Evolutionary conservation across 1,284 basidiomycete genomes (phyloP).

Genomic region (Pisolithus thermaeus): DNA sequence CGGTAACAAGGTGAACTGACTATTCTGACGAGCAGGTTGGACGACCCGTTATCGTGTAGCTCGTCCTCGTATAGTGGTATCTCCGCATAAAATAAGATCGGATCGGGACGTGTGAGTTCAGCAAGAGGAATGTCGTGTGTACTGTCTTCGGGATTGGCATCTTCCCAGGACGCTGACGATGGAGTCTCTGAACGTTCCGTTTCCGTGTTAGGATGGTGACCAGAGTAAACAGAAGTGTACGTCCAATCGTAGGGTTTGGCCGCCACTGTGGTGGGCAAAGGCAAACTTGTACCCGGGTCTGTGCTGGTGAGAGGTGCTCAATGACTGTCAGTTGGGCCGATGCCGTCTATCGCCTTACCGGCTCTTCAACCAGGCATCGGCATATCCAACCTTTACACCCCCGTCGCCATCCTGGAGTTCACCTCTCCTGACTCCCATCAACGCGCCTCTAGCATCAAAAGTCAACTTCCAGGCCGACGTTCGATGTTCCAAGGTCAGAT

Average conservation of each 20-base stretch:
- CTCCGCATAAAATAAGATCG: conserved; percentile 93
- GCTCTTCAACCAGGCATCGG: conserved; percentile 89
- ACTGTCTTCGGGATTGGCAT: conserved; percentile 47
- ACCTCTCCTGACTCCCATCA: conserved; percentile 73
- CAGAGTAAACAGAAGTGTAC: conserved; percentile 86
- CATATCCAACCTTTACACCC: conserved; percentile 90
- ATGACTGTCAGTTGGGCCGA: not conserved
- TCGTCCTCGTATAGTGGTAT: conserved; percentile 92
- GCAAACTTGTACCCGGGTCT: conserved; percentile 54
- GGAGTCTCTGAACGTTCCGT: conserved; percentile 7
- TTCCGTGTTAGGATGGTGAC: conserved; percentile 36
- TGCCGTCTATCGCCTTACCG: conserved; percentile 44
- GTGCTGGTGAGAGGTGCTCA: conserved; percentile 32
- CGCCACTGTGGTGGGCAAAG: conserved; percentile 66
- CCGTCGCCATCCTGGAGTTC: conserved; percentile 76
- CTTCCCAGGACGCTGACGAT: conserved; percentile 36
- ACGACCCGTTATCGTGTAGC: conserved; percentile 90
- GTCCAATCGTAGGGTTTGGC: conserved; percentile 98
- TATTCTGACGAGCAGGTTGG: conserved; percentile 75
- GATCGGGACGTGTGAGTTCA: conserved; percentile 84
- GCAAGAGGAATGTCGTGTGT: conserved; percentile 71
- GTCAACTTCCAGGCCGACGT: conserved; percentile 59
- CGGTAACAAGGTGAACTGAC: conserved; percentile 43
- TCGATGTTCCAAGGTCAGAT: conserved; percentile 58
- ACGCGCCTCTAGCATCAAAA: conserved; percentile 68